A percentile compares a stretch with the other conserved stretches of the same genome.
These are phyloP conservation scores for Cenchrus americanus DNA, from an alignment of 176 grass and related monocot species.

Conservation along the genomic window DNA sequence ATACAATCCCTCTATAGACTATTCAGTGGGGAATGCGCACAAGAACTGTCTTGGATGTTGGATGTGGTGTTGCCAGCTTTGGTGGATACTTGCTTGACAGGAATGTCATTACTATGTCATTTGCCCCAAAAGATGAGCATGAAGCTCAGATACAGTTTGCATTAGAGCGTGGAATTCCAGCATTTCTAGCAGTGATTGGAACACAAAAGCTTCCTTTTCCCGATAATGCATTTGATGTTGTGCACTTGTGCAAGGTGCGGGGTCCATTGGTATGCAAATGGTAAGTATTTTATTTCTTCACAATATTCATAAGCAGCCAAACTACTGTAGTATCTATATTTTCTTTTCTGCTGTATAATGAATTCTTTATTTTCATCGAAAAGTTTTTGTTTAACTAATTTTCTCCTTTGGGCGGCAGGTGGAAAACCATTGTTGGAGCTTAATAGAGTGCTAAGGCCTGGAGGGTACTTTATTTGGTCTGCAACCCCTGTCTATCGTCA, in stretches of 20 bases:
- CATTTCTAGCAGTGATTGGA: conserved; percentile 83
- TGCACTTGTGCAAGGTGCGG: conserved; percentile 93
- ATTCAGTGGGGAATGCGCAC: conserved; percentile 81
- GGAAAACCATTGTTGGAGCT: too few relatives aligned
- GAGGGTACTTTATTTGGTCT: too few relatives aligned
- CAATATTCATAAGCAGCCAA: conserved; percentile 13
- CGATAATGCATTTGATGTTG: conserved; percentile 80
- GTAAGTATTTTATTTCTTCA: conserved; percentile 43
- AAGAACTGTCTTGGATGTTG: too few relatives aligned
- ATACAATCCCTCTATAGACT: conserved; percentile 52
- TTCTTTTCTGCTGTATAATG: neutral
- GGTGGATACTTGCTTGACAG: too few relatives aligned
- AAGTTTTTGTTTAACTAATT: neutral
- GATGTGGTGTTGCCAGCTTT: too few relatives aligned
- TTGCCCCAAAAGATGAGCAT: too few relatives aligned
- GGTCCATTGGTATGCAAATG: conserved; percentile 86
- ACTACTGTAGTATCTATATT: neutral
- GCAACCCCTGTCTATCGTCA: too few relatives aligned
- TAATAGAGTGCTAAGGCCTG: too few relatives aligned
- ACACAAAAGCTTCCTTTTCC: conserved; percentile 88
- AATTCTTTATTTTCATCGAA: neutral
- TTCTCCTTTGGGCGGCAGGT: too few relatives aligned
- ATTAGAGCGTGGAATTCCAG: conserved; percentile 89
- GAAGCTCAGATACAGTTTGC: conserved; percentile 98
- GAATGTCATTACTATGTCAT: too few relatives aligned